Conservation (phyloP, 2,329 filamentous ascomycete genomes). For the Monosporascus sp. region DNA sequence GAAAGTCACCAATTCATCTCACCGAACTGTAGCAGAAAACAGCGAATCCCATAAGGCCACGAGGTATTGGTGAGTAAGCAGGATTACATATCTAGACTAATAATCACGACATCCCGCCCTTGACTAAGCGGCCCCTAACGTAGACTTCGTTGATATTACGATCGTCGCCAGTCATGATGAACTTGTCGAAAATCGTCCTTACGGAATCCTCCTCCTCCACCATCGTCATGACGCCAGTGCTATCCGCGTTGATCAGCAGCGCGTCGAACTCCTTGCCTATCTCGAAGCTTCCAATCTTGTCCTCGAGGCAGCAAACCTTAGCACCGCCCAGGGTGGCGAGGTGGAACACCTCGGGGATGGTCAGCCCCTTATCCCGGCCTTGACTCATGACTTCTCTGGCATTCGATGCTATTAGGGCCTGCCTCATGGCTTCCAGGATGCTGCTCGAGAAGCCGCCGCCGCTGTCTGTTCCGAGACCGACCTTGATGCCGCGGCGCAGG, state of each 20-base stretch:
- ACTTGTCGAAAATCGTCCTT: slow-evolving; percentile 53
- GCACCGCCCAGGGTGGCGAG: slow-evolving; percentile 59
- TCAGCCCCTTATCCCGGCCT: slow-evolving; percentile 38
- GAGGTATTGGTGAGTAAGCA: background rate
- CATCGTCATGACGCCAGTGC: slow-evolving; percentile 43
- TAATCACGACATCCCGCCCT: background rate
- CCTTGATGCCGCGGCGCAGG: slow-evolving; percentile 51
- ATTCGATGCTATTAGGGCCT: slow-evolving; percentile 51
- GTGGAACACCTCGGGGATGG: slow-evolving; percentile 49
- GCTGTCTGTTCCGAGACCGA: slow-evolving; percentile 61
- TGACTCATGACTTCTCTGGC: slow-evolving; percentile 36
- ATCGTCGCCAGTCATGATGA: slow-evolving; percentile 61
- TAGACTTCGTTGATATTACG: slow-evolving; percentile 53
- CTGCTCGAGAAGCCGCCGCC: slow-evolving; percentile 57
- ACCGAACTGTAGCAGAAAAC: too few relatives aligned
- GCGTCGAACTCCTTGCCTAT: slow-evolving; percentile 60
- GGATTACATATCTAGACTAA: too few relatives aligned
- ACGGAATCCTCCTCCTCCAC: slow-evolving; percentile 43
- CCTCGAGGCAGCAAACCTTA: slow-evolving; percentile 47
- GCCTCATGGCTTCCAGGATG: slow-evolving; percentile 53
- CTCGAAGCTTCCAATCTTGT: slow-evolving; percentile 50
- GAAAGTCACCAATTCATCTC: too few relatives aligned
- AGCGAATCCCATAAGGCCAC: too few relatives aligned
- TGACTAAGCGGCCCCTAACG: slow-evolving; percentile 39
- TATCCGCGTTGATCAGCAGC: slow-evolving; percentile 36